phyloP scores from a whole-genome alignment of 2,329 filamentous ascomycete genomes.

The Botryosphaeria dothidea region DNA sequence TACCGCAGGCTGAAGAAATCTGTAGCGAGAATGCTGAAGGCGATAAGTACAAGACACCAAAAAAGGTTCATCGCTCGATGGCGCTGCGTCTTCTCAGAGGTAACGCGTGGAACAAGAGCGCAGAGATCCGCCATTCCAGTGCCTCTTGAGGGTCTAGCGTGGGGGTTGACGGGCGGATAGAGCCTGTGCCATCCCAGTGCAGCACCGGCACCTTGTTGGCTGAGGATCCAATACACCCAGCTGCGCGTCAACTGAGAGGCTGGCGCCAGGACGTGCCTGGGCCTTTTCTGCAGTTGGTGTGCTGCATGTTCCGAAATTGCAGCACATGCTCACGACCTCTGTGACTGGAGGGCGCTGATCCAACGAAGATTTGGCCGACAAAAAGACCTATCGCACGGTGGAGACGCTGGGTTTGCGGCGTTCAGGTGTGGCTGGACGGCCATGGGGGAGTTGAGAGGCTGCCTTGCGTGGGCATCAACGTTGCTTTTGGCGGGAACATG shows the following conservation, averaged over 20 bases:
- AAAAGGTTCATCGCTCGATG: background rate
- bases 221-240: slow-evolving; percentile 15
- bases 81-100: background rate
- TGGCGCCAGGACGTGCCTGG: slow-evolving; percentile 14
- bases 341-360: background rate
- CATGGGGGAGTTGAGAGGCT: background rate
- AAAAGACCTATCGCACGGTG: slow-evolving; percentile 12
- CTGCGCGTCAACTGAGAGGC: slow-evolving; percentile 16
- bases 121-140: slow-evolving; percentile 9
- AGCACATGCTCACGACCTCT: slow-evolving; percentile 10
- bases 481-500: slow-evolving; percentile 1
- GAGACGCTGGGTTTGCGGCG: background rate
- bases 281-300: slow-evolving; percentile 6
- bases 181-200: slow-evolving; percentile 11
- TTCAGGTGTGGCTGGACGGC: background rate
- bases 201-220: slow-evolving; percentile 9
- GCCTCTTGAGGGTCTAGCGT: slow-evolving; percentile 4
- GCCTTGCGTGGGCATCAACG: background rate
- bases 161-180: slow-evolving; percentile 13
- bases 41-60: background rate
- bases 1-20: background rate
- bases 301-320: slow-evolving; percentile 15
- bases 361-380: slow-evolving; percentile 8
- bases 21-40: background rate
- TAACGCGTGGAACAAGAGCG: background rate